Base-by-base conservation (phyloP, 768 basidiomycete genomes). In the Hemileccinum rubropunctum region DNA sequence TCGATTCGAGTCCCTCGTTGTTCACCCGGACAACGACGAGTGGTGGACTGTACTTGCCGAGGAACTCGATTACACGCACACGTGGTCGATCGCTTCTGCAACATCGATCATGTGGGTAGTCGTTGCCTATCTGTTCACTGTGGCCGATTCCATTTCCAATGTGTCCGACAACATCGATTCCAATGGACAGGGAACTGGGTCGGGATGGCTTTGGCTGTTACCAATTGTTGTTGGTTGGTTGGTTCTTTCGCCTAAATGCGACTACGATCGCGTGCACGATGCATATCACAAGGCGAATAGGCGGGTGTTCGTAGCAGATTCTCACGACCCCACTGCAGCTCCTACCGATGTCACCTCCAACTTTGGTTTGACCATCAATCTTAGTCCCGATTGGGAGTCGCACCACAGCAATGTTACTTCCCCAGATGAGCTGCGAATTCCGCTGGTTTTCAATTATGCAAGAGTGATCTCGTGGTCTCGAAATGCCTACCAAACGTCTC, bases 181-280 rank as follows among this genome's bases (percentile, higher is more conserved):
- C 1, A 71, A 63, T 30, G 74, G 74, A 0, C 66, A 73, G 45
- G 70, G 65, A 18, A 69, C 72, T 7, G 74, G 71, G 4, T 69
- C 70, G 2, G 57, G 71, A 14, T 78, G 73, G 74, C 53, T 76
- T 7, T 78, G 75, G 73, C 63, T 77, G 17, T 35, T 77, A 8
- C 67, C 75, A 0, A 53, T 76, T 5, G 68, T 74, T 10, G 54
- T 71, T 3, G 71, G 73, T 4, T 76, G 74, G 71, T 54, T 76
- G 8, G 63, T 73, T 42, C 51, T 75, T 7, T 71, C 73, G 0
- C 73, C 74, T 0, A 70, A 75, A 50, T 72, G 71, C 42, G 70
- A 75, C 51, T 60, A 63, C 4, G 30, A 37, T 2, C 66, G 71
- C 10, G 59, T 76, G 15, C 48, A 48, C 2, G 43, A 52, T 3